These are phyloP conservation scores for Nothopassalora personata DNA, from an alignment of 2,329 filamentous ascomycete genomes.

Conservation along the genomic window DNA sequence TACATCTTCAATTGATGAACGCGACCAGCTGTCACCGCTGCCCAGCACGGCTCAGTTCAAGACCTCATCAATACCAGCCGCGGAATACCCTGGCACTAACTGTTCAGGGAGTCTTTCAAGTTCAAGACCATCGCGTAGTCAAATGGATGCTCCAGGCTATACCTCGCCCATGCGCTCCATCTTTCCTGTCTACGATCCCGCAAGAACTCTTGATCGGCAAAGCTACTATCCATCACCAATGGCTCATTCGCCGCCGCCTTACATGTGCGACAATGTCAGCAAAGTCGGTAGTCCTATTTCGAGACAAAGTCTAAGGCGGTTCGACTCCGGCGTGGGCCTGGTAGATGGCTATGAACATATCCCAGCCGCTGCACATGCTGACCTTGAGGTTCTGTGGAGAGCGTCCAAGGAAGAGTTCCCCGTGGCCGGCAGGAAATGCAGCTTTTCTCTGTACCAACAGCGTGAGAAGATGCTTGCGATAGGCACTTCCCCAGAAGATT, in stretches of 20 bases:
- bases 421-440: constrained; percentile 25
- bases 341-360: constrained; percentile 30
- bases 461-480: constrained; percentile 21
- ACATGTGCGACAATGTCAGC: constrained; percentile 55
- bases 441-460: constrained; percentile 24
- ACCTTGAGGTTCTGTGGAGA: constrained; percentile 27
- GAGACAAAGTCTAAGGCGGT: constrained; percentile 15
- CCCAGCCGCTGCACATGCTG: constrained; percentile 23
- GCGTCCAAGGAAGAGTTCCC: constrained; percentile 23
- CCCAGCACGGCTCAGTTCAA: constrained; percentile 22
- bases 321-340: constrained; percentile 27
- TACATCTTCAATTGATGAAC: constrained; percentile 15
- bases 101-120: constrained; percentile 3
- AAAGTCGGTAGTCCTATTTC: constrained; percentile 42
- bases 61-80: constrained; percentile 6
- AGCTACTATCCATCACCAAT: constrained; percentile 61
- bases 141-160: constrained; percentile 1
- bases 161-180: constrained; percentile 59
- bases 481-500: constrained; percentile 18
- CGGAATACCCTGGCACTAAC: constrained; percentile 11
- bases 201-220: constrained; percentile 61
- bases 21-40: constrained; percentile 24
- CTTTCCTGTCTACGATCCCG: constrained; percentile 69
- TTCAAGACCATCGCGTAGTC: constrained; percentile 1
- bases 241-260: constrained; percentile 56